phyloP scores from a whole-genome alignment of 2,329 filamentous ascomycete species.

The Pestalotiopsis sp. region DNA sequence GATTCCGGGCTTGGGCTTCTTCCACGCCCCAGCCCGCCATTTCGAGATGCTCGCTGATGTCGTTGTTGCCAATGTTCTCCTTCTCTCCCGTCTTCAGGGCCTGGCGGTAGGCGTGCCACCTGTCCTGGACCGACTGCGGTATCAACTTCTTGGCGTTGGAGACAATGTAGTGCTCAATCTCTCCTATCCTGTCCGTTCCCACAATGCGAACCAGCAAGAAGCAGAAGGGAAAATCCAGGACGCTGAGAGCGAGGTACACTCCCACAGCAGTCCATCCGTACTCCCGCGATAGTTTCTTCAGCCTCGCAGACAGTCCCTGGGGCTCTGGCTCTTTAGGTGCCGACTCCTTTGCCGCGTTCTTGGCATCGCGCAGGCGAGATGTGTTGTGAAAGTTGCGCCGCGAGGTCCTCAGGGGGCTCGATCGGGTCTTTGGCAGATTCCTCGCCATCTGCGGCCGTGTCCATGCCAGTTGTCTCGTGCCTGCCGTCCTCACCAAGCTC shows the following conservation, averaged over 20 bases:
- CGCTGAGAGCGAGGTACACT: constrained; percentile 84
- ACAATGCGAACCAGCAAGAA: constrained; percentile 84
- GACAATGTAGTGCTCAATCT: constrained; percentile 69
- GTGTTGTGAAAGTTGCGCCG: constrained; percentile 14
- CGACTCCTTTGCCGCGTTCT: constrained; percentile 3
- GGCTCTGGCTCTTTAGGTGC: background rate
- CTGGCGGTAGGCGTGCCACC: constrained; percentile 52
- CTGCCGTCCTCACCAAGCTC: background rate
- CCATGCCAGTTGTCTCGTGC: background rate
- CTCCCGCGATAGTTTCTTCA: constrained; percentile 85
- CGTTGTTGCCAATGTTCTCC: constrained; percentile 45
- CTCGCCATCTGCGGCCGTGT: background rate
- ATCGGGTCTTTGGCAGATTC: background rate
- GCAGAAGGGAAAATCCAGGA: constrained; percentile 92
- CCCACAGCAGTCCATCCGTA: constrained; percentile 94
- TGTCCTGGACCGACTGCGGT: constrained; percentile 59
- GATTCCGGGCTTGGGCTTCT: constrained; percentile 63
- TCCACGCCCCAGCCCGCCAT: constrained; percentile 64
- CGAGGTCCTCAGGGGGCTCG: background rate
- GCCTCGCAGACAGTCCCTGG: constrained; percentile 64
- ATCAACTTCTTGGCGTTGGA: constrained; percentile 61
- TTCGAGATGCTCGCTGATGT: constrained; percentile 50
- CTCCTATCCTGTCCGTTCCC: constrained; percentile 82
- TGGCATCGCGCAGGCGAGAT: constrained; percentile 8
- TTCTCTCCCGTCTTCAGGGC: constrained; percentile 50